These are phyloP conservation scores for Suillus hirtellus DNA, from an alignment of 768 basidiomycete genomes.

Conservation along the genomic window DNA sequence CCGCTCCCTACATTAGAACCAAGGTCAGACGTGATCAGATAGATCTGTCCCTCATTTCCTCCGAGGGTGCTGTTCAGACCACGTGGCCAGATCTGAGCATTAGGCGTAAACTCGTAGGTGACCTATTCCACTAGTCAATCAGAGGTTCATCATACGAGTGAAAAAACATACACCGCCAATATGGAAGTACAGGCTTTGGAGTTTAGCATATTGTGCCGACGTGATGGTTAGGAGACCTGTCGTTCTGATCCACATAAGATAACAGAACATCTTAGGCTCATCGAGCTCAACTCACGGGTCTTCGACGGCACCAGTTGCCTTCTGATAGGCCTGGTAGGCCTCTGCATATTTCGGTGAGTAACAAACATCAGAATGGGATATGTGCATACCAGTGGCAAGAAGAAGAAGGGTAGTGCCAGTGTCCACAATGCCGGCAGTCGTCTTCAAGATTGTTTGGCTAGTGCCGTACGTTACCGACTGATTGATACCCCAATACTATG, in stretches of 20 bases:
- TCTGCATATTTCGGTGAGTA: slow-evolving; percentile 33
- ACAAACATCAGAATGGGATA: background rate
- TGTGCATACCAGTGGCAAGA: slow-evolving; percentile 39
- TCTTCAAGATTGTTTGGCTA: slow-evolving; percentile 29
- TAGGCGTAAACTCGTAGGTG: slow-evolving; percentile 56
- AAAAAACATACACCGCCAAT: slow-evolving; percentile 24
- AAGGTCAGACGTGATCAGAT: slow-evolving; percentile 57
- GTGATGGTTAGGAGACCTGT: slow-evolving; percentile 26
- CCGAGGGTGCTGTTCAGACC: slow-evolving; percentile 57
- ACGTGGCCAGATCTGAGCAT: slow-evolving; percentile 75
- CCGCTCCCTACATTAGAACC: slow-evolving; percentile 53
- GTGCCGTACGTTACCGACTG: slow-evolving; percentile 33
- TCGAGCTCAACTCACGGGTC: slow-evolving; percentile 41
- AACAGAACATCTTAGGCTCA: background rate
- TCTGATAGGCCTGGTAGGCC: slow-evolving; percentile 57
- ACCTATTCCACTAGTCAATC: slow-evolving; percentile 30
- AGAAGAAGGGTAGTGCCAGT: slow-evolving; percentile 51
- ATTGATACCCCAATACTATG: slow-evolving; percentile 46
- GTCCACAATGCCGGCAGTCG: slow-evolving; percentile 45
- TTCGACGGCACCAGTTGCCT: slow-evolving; percentile 50
- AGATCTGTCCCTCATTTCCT: slow-evolving; percentile 51
- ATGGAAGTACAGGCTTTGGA: slow-evolving; percentile 23
- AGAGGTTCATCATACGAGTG: background rate
- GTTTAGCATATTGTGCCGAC: slow-evolving; percentile 18
- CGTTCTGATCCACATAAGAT: slow-evolving; percentile 1